phyloP scores from a whole-genome alignment of 2,329 filamentous ascomycete genomes.

The Malbranchea zuffiana region DNA sequence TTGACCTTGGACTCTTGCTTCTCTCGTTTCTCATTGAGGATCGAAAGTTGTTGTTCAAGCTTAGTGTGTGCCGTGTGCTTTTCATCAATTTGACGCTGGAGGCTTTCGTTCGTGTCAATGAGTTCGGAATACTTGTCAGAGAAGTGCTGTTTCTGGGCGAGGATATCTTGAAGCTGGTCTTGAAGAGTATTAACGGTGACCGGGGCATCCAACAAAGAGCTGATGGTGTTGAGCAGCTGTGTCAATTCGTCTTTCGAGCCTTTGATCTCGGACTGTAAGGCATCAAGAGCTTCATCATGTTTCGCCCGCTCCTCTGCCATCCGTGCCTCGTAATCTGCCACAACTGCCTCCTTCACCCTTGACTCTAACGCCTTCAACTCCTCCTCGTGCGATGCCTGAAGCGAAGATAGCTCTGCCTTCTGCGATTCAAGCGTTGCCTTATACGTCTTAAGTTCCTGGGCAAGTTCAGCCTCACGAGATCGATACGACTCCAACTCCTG shows the following conservation, averaged over 20 bases:
- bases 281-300: constrained; percentile 49
- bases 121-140: constrained; percentile 34
- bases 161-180: constrained; percentile 50
- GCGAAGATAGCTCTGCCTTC: constrained; percentile 41
- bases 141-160: constrained; percentile 34
- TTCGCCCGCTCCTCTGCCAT: constrained; percentile 45
- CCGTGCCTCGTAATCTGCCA: constrained; percentile 29
- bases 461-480: constrained; percentile 43
- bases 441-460: constrained; percentile 47
- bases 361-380: constrained; percentile 33
- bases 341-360: constrained; percentile 26
- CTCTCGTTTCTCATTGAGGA: constrained; percentile 30
- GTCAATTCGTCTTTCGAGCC: constrained; percentile 57
- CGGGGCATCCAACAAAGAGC: constrained; percentile 31
- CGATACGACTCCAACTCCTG: constrained; percentile 37
- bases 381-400: constrained; percentile 43
- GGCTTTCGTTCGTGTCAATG: constrained; percentile 30
- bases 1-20: constrained; percentile 44
- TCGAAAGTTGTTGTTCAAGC: constrained; percentile 26
- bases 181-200: constrained; percentile 48
- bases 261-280: constrained; percentile 51
- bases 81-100: constrained; percentile 28
- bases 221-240: constrained; percentile 53
- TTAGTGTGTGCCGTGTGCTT: constrained; percentile 23
- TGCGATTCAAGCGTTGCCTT: constrained; percentile 45